Conservation (phyloP, 345 rosid species). For the Euclidium syriacum region DNA sequence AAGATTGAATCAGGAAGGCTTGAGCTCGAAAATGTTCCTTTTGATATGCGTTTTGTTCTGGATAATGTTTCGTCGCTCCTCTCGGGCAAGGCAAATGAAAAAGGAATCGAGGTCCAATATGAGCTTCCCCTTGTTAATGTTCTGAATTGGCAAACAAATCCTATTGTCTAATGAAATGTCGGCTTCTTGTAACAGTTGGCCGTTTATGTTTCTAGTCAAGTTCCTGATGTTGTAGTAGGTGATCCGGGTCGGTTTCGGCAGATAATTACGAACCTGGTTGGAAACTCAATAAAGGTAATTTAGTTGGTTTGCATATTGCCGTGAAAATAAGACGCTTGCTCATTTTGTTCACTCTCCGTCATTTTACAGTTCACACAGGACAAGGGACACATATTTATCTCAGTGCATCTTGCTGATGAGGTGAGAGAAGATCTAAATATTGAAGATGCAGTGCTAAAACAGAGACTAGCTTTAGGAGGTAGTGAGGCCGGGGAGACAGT, state of each 20-base stretch:
- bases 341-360: neutral
- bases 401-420: slow-evolving; percentile 76
- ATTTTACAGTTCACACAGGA: slow-evolving; percentile 76
- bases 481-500: slow-evolving; percentile 34
- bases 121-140: neutral
- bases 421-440: slow-evolving; percentile 34
- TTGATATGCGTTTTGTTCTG: slow-evolving; percentile 64
- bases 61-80: slow-evolving; percentile 73
- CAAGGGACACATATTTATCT: slow-evolving; percentile 79
- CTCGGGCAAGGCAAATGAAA: slow-evolving; percentile 64
- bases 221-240: slow-evolving; percentile 78
- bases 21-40: slow-evolving; percentile 81
- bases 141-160: neutral
- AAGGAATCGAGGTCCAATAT: slow-evolving; percentile 66
- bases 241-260: slow-evolving; percentile 85
- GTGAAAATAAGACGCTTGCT: too few species aligned
- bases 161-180: slow-evolving; percentile 17
- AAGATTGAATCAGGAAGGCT: slow-evolving; percentile 98
- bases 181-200: slow-evolving; percentile 52
- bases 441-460: slow-evolving; percentile 51
- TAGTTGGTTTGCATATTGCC: too few species aligned
- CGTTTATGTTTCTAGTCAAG: slow-evolving; percentile 68
- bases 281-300: slow-evolving; percentile 95
- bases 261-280: slow-evolving; percentile 89
- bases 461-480: slow-evolving; percentile 40